phyloP scores from a whole-genome alignment of 768 basidiomycete genomes.

The Mycena epipterygia region DNA sequence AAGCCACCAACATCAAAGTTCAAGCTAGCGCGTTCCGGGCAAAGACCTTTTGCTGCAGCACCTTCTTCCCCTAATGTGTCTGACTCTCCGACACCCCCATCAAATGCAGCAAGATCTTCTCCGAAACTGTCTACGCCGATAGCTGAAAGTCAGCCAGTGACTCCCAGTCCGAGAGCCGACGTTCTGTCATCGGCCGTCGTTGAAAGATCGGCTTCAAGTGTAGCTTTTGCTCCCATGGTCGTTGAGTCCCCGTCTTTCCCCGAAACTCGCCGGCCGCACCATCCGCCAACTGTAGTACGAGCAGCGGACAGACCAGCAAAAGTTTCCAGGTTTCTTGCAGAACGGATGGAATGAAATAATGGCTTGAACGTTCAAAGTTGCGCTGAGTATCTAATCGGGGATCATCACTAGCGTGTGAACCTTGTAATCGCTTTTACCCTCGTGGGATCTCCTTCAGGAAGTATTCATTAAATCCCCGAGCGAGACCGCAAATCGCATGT shows the following conservation, averaged over 20 bases:
- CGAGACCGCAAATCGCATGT: no score
- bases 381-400: no score
- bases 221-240: constrained; percentile 44
- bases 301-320: constrained; percentile 31
- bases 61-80: constrained; percentile 28
- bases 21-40: constrained; percentile 54
- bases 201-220: constrained; percentile 25
- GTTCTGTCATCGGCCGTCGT: constrained; percentile 26
- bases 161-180: constrained; percentile 5
- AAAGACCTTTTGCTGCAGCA: background rate
- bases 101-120: constrained; percentile 47
- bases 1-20: constrained; percentile 63
- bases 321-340: constrained; percentile 35
- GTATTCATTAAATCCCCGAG: no score
- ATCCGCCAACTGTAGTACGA: constrained; percentile 31
- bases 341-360: constrained; percentile 17
- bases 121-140: constrained; percentile 46
- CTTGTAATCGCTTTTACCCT: no score
- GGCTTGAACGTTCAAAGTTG: no score
- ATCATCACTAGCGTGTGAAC: no score
- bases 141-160: no score
- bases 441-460: no score
- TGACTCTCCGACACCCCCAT: constrained; percentile 43
- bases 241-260: constrained; percentile 58
- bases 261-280: constrained; percentile 26